Percentiles rank a stretch among this genome's conserved stretches.
phyloP scores from a whole-genome alignment of 164 flowering plant species.

The Aristolochia contorta region DNA sequence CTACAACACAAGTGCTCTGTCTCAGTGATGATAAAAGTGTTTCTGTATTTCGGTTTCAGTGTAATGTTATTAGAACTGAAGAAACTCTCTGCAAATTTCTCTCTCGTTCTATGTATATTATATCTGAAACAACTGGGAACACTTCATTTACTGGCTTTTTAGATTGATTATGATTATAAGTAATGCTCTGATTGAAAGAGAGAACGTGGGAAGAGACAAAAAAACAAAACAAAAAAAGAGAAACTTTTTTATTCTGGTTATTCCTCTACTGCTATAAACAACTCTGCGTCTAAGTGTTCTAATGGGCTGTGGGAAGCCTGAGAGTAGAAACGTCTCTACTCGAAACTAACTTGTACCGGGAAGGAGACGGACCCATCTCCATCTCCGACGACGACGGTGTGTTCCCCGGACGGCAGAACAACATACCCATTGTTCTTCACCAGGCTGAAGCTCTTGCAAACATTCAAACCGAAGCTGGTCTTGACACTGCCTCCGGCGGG shows the following conservation, averaged over 20 bases:
- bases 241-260: too few relatives aligned
- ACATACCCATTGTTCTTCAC: neutral
- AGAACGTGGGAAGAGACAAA: too few relatives aligned
- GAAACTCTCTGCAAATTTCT: neutral
- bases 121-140: too few relatives aligned
- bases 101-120: too few relatives aligned
- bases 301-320: too few relatives aligned
- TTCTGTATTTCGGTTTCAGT: neutral
- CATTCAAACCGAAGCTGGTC: slow-evolving; percentile 1
- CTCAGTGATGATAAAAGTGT: slow-evolving; percentile 24
- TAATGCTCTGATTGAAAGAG: too few relatives aligned
- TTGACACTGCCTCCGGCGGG: neutral
- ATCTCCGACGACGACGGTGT: slow-evolving; percentile 2
- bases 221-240: too few relatives aligned
- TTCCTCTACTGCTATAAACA: too few relatives aligned
- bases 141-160: too few relatives aligned
- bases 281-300: too few relatives aligned
- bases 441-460: neutral
- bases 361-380: neutral
- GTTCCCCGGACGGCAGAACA: slow-evolving; percentile 4
- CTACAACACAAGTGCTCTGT: slow-evolving; percentile 95
- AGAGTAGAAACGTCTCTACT: neutral
- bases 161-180: too few relatives aligned
- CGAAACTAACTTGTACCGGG: slow-evolving; percentile 1
- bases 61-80: neutral